Base-by-base conservation (phyloP, 2,329 filamentous ascomycete genomes). In the Tetracladium maxilliforme region DNA sequence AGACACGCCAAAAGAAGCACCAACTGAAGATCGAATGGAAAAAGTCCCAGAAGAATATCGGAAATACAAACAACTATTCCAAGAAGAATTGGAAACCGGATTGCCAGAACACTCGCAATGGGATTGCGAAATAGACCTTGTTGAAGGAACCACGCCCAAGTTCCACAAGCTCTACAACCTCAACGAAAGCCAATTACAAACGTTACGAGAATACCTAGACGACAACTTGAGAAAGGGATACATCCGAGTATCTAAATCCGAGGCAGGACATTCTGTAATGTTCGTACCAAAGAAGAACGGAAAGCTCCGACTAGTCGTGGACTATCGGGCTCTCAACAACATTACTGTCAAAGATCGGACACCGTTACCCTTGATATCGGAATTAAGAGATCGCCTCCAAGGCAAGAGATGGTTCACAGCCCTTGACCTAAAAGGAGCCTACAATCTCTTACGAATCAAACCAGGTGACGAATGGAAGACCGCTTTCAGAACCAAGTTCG, bases 281-380 rank as follows among this genome's bases (percentile, higher is more conserved):
- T 49, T 51, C 34, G 31, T 46, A 13, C 30, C 25, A 14, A 53
- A 51, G 32, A 38, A 38, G 5, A 36, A 41, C 23, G 31, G 41
- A 4, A 34, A 29, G 6, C 26, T 48, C 7, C 30, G 34, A 12
- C 26, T 54, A 21, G 53, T 33, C 33, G 34, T 54, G 6, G 37
- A 55, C 29, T 56, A 54, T 32, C 23, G 37, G 24, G 30, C 18
- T 1, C 32, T 54, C 1, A 56, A 54, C 25, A 29, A 30, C 1
- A 30, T 50, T n/a, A 52, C 39, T 4, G 38, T 40, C 14, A 49
- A 52, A 33, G 38, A 53, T 29, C 24, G 35, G 2, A 48, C 48
- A 30, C 33, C 35, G 4, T 25, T 51, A 12, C 45, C 36, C 0
- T 27, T 49, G 3, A 48, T 54, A 19, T 28, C 25, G 9, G 40